Base-by-base conservation (phyloP, 495 filamentous ascomycete genomes). In the Talaromyces nanjingensis region DNA sequence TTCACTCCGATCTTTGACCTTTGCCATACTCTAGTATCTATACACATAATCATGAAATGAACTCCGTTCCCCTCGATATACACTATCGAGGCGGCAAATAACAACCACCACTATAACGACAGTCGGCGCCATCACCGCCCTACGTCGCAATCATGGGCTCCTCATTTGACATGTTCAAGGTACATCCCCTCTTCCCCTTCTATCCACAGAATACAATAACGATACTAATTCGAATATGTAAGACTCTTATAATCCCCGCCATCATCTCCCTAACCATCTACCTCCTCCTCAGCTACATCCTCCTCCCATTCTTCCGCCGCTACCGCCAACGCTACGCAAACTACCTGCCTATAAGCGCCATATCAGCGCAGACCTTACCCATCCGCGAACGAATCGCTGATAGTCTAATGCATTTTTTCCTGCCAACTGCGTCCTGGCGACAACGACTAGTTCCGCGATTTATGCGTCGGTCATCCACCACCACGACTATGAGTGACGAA, bases 221-320 rank as follows among this genome's bases (percentile, higher is more conserved):
- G 5, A 61, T 60, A 49, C 54, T 11, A 33, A 62, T 45, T 60
- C 67, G 9, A n/a, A 33, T 29, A 47, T 31, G 31, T 24, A 63
- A 97, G 91, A 91, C 89, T 3, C 74, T 97, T 55, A 73, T 93
- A 66, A 78, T 93, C 58, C 92, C 92, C 3, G 89, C 90, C 61
- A 64, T 89, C 65, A 88, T 94, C 72, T 89, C 91, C 45, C 80
- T 92, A 59, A 71, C 84, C 56, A 78, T 96, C 69, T 96, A 91
- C 75, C 74, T 93, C 70, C 65, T 89, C 54, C 72, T 87, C 56
- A 87, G 85, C 60, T 91, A 89, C 72, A 70, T 90, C 60, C 67
- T 93, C 72, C 69, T 93, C 45, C 92, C 92, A 3, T 75, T 91
- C 67, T 89, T 91, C 83, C 88, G 84, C 31, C 84, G 83, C 57